Evolutionary conservation across 768 basidiomycete genomes (phyloP), one percentile per base, ranked within the genome.

Genomic region (Tricholoma furcatifolium): DNA sequence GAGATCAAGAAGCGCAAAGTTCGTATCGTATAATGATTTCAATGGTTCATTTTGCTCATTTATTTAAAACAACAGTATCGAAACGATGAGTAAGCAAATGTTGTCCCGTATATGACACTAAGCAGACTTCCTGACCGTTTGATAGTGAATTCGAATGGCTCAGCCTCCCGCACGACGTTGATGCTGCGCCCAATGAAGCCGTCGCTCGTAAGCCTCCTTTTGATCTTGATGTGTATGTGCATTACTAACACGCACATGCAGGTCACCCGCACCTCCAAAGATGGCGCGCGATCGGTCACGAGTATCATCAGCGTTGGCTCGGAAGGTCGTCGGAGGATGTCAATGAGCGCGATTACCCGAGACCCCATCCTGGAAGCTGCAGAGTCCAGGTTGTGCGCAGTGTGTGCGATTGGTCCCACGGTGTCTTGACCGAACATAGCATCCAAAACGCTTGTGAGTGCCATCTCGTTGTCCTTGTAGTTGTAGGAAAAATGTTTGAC

Each of bases 381-480:
- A 74, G 74, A 31, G 87, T 93, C 15, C 93, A 98, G 73, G 92
- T 81, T 14, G 79, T 92, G 39, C 81, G 96, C 49, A 91, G 88
- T 55, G 89, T 94, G 18, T 84, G 79, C 1, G 96, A 98, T 69
- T 99, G 96, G 96, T 90, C 87, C 62, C 91, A 93, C 61, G 96
- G 95, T 2, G 89, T 94, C 32, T 74, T 95, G 58, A 87, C 82
- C 3, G 96, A 98, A 68, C 81, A 84, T 53, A 93, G 91, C 67
- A 93, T 98, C 54, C 95, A 97, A 70, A 88, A 93, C 60, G 95
- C 96, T 43, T 93, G 91, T 91, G 62, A 66, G 88, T 81, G 2
- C 43, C 31, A 4, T n/a, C n/a, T n/a, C 42, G 27, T 35, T 30
- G 10, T 27, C 20, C 17, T 30, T 20, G 43, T 47, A 38, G 46